Percentiles rank a stretch among this genome's conserved stretches.
phyloP scores from a whole-genome alignment of 345 rosid species.

The Aquilaria sinensis region DNA sequence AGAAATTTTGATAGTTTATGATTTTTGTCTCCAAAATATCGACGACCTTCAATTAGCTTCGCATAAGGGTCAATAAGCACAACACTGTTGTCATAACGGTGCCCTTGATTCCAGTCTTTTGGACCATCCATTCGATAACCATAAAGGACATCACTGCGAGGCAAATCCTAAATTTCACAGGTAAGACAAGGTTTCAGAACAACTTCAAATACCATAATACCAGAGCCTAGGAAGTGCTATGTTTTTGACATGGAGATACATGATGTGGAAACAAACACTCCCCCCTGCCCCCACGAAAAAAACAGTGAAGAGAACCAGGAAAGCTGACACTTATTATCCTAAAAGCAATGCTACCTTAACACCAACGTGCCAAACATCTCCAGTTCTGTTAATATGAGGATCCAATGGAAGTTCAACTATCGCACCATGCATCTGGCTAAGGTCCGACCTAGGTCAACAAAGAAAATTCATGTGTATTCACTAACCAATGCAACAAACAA shows the following conservation, averaged over 20 bases:
- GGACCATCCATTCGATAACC: conserved; percentile 92
- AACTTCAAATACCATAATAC: not conserved
- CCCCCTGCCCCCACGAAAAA: conserved; percentile 1
- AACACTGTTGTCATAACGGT: conserved; percentile 59
- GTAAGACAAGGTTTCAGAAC: not conserved
- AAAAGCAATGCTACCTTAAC: conserved; percentile 48
- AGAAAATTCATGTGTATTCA: not conserved
- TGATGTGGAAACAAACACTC: not conserved
- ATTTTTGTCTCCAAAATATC: conserved; percentile 60
- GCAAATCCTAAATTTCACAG: conserved; percentile 52
- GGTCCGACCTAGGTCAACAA: conserved; percentile 26
- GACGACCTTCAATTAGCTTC: conserved; percentile 80
- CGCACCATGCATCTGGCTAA: conserved; percentile 27
- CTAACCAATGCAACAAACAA: no score
- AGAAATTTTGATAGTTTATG: conserved; percentile 52
- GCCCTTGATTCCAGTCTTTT: conserved; percentile 70
- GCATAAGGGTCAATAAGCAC: conserved; percentile 88
- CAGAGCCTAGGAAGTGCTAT: not conserved
- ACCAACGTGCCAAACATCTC: conserved; percentile 85
- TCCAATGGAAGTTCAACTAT: conserved; percentile 70
- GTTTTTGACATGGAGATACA: not conserved
- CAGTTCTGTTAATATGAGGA: conserved; percentile 68
- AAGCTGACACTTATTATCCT: conserved; percentile 1
- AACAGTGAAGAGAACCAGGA: not conserved
- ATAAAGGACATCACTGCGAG: conserved; percentile 60